phyloP scores from a whole-genome alignment of 2,329 filamentous ascomycete species.

The Seiridium unicorne region DNA sequence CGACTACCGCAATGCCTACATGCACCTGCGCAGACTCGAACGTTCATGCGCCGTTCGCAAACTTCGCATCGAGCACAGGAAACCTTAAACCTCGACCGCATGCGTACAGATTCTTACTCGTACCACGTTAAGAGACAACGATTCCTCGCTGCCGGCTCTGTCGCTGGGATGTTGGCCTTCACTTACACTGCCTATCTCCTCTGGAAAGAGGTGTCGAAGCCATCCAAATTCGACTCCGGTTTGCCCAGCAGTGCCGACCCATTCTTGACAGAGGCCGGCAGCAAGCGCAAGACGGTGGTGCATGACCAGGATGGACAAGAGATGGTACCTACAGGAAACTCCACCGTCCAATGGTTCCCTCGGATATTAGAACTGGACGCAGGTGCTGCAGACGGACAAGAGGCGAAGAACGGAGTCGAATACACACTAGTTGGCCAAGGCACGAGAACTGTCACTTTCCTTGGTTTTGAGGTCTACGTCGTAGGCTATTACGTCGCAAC shows the following conservation, averaged over 20 bases:
- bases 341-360: slow-evolving; percentile 77
- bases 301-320: slow-evolving; percentile 70
- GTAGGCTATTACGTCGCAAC: slow-evolving; percentile 90
- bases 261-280: slow-evolving; percentile 47
- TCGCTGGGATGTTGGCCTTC: slow-evolving; percentile 49
- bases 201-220: slow-evolving; percentile 32
- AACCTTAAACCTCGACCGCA: slow-evolving; percentile 47
- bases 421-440: slow-evolving; percentile 89
- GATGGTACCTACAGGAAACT: slow-evolving; percentile 78
- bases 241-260: slow-evolving; percentile 36
- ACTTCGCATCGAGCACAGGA: slow-evolving; percentile 38
- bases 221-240: slow-evolving; percentile 46
- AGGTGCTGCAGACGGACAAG: slow-evolving; percentile 21
- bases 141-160: slow-evolving; percentile 49
- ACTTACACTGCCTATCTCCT: slow-evolving; percentile 45
- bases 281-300: slow-evolving; percentile 56
- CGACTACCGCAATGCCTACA: slow-evolving; percentile 12
- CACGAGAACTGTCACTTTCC: slow-evolving; percentile 84
- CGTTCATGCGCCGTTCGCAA: slow-evolving; percentile 28
- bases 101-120: slow-evolving; percentile 43
- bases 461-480: slow-evolving; percentile 90
- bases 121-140: slow-evolving; percentile 50
- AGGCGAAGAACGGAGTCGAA: slow-evolving; percentile 50
- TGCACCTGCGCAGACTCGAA: slow-evolving; percentile 25
- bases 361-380: slow-evolving; percentile 61